Base-by-base conservation (phyloP, 441 rosid genomes). In the Omphalea diandra region DNA sequence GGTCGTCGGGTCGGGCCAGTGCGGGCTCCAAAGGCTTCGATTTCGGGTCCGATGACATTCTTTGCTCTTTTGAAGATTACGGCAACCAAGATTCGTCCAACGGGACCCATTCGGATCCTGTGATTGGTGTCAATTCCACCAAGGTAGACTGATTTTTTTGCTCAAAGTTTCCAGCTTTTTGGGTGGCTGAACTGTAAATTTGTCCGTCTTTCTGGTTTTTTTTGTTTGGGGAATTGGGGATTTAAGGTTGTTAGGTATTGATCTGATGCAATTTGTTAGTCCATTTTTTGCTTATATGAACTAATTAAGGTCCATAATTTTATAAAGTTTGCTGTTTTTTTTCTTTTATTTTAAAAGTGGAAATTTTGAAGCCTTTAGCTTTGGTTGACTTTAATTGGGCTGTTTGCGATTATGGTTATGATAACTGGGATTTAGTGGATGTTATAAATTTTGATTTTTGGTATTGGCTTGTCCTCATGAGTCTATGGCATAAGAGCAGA, bases 41-140 rank as follows among this genome's bases (percentile, higher is more conserved):
- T 87, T 94, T 94, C 41, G 93, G 83, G 7, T 79, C 98, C 68
- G 96, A 91, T 82, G 98, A 94, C 71, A 94, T 94, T 73, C 97
- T 94, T 75, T 91, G 92, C 86, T 88, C 98, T 15, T 93, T 89
- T 77, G 91, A 91, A 40, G 96, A 89, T 70, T 89, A 76, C 77
- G 74, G 77, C 61, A 83, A 83, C 72, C 95, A 86, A 78, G 96
- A 93, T 63, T 69, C 90, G 1, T 66, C 95, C 47, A 89, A 89
- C 44, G 97, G 91, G 7, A 49, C 61, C 70, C 86, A 77, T 71
- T 81, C 89, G 57, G 96, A 94, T 74, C 82, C 89, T 57, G 78
- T 75, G 3, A 68, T 67, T 62, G 76, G 64, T 12, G 52, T 85
- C 72, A 76, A 73, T 79, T 81, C 86, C 20, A 56, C 62, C 62